phyloP scores from a whole-genome alignment of 2,329 filamentous ascomycete species.

The Colletotrichum acutatum region DNA sequence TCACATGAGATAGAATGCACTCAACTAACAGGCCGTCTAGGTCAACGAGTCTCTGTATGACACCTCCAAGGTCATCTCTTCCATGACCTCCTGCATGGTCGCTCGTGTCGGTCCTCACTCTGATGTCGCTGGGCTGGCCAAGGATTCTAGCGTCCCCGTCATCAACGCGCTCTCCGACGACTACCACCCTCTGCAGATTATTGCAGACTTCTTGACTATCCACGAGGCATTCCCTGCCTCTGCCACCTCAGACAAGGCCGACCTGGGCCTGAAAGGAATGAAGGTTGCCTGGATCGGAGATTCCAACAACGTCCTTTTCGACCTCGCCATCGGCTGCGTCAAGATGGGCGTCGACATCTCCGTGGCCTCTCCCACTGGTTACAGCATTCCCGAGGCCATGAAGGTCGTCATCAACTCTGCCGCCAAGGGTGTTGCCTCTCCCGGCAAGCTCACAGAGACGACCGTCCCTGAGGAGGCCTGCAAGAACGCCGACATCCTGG shows the following conservation, averaged over 20 bases:
- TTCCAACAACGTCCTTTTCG: constrained; percentile 96
- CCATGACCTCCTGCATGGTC: constrained; percentile 87
- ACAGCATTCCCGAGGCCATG: constrained; percentile 83
- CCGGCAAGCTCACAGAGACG: constrained; percentile 79
- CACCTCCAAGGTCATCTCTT: constrained; percentile 92
- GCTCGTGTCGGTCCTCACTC: constrained; percentile 81
- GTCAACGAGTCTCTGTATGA: constrained; percentile 96
- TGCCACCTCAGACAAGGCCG: constrained; percentile 41
- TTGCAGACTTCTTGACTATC: constrained; percentile 94
- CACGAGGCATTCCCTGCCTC: constrained; percentile 76
- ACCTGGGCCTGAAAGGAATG: constrained; percentile 79
- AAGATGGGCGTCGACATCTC: constrained; percentile 89
- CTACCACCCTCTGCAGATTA: constrained; percentile 92
- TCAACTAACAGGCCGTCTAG: constrained; percentile 49
- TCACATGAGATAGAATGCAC: neutral
- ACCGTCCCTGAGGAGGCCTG: constrained; percentile 86
- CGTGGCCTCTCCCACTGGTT: constrained; percentile 87
- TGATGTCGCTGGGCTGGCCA: constrained; percentile 77
- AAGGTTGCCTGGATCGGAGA: constrained; percentile 98
- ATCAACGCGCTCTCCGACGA: constrained; percentile 91
- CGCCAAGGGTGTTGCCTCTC: constrained; percentile 63
- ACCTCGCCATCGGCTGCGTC: constrained; percentile 86
- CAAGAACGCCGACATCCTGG: constrained; percentile 86
- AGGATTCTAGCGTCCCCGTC: constrained; percentile 80
- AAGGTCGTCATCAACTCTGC: constrained; percentile 76